Evolutionary conservation across 1,284 basidiomycete species (phyloP).

Genomic region (Sanguinoderma infundibulare): DNA sequence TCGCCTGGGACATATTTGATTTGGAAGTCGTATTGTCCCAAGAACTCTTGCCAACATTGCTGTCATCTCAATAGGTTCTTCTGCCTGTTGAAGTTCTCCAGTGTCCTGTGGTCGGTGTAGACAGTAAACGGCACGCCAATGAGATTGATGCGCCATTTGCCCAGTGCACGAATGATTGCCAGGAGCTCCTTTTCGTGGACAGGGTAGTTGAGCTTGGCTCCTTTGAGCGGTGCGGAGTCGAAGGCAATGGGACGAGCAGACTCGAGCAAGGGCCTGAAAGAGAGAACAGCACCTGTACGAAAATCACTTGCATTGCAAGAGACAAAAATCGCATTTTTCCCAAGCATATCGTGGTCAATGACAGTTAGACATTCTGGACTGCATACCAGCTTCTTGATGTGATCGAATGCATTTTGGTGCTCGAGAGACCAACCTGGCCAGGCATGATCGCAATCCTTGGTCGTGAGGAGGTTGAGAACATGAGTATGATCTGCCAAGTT

Average conservation of each 20-base stretch:
- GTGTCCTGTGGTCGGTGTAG: slow-evolving; percentile 44
- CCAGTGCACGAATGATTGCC: slow-evolving; percentile 24
- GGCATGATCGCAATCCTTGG: not conserved
- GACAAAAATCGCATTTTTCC: slow-evolving; percentile 32
- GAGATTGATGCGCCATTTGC: slow-evolving; percentile 39
- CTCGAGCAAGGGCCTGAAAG: slow-evolving; percentile 22
- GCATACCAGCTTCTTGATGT: slow-evolving; percentile 40
- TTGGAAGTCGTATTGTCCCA: slow-evolving; percentile 40
- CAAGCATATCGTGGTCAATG: slow-evolving; percentile 38
- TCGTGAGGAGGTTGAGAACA: slow-evolving; percentile 24
- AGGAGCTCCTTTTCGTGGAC: too few species aligned
- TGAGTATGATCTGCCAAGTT: slow-evolving; percentile 36
- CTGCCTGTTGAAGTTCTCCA: slow-evolving; percentile 43
- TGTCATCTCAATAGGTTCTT: slow-evolving; percentile 39
- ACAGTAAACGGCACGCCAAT: slow-evolving; percentile 38
- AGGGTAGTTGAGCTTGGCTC: slow-evolving; percentile 33
- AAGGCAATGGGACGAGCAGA: slow-evolving; percentile 17
- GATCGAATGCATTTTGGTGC: slow-evolving; percentile 41
- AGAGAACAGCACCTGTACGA: slow-evolving; percentile 31
- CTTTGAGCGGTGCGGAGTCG: slow-evolving; percentile 22
- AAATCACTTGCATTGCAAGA: slow-evolving; percentile 30
- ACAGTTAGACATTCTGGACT: slow-evolving; percentile 34
- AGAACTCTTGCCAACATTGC: slow-evolving; percentile 40
- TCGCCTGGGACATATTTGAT: slow-evolving; percentile 41
- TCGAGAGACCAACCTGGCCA: not conserved